Evolutionary conservation across 2,329 filamentous ascomycete genomes (phyloP).

Genomic region (Xylogone sp.): DNA sequence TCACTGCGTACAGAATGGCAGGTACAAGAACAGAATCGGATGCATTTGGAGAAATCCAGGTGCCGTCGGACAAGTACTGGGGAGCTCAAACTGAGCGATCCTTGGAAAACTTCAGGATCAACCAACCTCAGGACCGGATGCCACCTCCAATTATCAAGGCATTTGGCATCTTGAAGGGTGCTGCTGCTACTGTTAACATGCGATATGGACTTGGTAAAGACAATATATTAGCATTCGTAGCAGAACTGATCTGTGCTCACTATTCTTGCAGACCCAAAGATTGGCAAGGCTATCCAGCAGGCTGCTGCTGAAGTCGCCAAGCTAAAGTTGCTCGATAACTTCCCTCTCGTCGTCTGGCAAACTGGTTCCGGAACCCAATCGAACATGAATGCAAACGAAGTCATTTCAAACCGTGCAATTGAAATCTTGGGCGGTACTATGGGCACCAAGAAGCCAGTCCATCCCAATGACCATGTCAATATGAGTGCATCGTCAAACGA

Average conservation of each 20-base stretch:
- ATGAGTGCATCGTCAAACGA: slow-evolving; percentile 98
- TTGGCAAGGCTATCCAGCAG: slow-evolving; percentile 91
- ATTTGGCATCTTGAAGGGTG: slow-evolving; percentile 96
- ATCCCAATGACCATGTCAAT: slow-evolving; percentile 99
- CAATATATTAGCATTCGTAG: slow-evolving; percentile 4
- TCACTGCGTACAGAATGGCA: slow-evolving; percentile 31
- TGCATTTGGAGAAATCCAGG: slow-evolving; percentile 96
- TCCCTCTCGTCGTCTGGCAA: slow-evolving; percentile 98
- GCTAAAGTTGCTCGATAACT: slow-evolving; percentile 92
- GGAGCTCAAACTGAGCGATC: slow-evolving; percentile 96
- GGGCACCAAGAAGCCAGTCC: slow-evolving; percentile 97
- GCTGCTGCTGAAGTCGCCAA: slow-evolving; percentile 90
- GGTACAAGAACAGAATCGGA: slow-evolving; percentile 83
- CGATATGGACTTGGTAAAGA: slow-evolving; percentile 77
- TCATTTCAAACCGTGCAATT: slow-evolving; percentile 98
- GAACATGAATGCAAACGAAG: slow-evolving; percentile 99
- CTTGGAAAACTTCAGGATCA: slow-evolving; percentile 97
- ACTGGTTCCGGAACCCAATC: slow-evolving; percentile 98
- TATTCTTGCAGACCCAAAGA: slow-evolving; percentile 65
- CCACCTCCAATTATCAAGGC: slow-evolving; percentile 87
- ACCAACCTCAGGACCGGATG: slow-evolving; percentile 98
- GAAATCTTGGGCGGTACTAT: slow-evolving; percentile 92
- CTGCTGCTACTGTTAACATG: slow-evolving; percentile 94
- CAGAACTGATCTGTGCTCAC: slow-evolving; percentile 17
- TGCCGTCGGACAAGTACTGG: slow-evolving; percentile 93